phyloP scores from a whole-genome alignment of 768 basidiomycete genomes.

The Galerina marginata region DNA sequence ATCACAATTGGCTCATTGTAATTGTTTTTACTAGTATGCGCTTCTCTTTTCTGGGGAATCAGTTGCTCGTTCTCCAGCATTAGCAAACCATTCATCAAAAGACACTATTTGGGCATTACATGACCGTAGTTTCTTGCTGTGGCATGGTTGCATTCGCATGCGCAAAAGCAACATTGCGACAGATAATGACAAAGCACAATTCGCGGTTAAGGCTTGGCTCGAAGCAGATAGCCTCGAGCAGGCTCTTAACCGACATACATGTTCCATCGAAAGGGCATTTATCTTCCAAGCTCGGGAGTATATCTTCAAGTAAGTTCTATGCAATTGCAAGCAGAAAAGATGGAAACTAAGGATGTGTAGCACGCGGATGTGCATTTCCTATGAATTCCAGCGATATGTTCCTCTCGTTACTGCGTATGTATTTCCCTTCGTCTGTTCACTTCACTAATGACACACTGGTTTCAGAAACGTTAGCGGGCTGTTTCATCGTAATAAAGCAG shows the following conservation, averaged over 20 bases:
- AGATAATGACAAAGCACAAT: constrained; percentile 61
- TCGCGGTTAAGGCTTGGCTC: constrained; percentile 71
- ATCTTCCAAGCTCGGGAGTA: constrained; percentile 75
- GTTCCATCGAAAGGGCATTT: constrained; percentile 68
- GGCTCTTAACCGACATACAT: constrained; percentile 67
- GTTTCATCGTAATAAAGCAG: constrained; percentile 61
- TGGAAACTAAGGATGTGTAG: constrained; percentile 38
- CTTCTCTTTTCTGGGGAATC: constrained; percentile 81
- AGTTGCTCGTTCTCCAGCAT: constrained; percentile 40
- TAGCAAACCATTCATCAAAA: constrained; percentile 48
- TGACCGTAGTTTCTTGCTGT: constrained; percentile 70
- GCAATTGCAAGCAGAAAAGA: constrained; percentile 5
- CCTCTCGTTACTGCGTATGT: constrained; percentile 63
- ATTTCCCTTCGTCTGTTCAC: neutral
- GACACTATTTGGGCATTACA: constrained; percentile 80
- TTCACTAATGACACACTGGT: neutral
- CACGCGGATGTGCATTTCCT: constrained; percentile 70
- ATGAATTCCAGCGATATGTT: constrained; percentile 70
- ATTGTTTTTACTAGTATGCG: constrained; percentile 52
- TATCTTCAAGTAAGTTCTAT: constrained; percentile 70
- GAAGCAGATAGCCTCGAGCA: constrained; percentile 72
- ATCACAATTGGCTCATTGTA: neutral
- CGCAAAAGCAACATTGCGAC: constrained; percentile 45
- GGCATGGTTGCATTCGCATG: constrained; percentile 75
- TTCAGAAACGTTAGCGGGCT: constrained; percentile 48